Evolutionary conservation across 768 basidiomycete species (phyloP), one percentile per base, ranked within the genome.

Genomic region (Xerocomellus dryophilus): DNA sequence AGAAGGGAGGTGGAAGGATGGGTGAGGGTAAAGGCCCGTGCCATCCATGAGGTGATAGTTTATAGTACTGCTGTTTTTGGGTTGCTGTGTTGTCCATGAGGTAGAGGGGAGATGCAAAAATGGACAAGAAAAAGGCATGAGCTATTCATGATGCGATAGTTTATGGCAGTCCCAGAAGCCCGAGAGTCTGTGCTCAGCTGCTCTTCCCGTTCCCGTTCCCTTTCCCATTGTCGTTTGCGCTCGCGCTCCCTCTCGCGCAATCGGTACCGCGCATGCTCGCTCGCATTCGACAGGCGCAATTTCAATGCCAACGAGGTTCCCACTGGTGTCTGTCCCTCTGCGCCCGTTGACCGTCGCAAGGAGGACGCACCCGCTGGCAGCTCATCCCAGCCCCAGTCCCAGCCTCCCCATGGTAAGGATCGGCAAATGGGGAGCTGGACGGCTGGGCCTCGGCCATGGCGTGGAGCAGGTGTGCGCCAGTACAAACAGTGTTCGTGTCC

Each of bases 221-320:
- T 17, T 11, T 39, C 15, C 1, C 27, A 17, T 21, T 42, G 50
- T 20, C 56, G 54, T 17, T 55, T 27, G 7, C 43, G 64, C 9
- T 63, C 45, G 8, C 64, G 61, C 17, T 65, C 60, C 25, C n/a
- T 57, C 56, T 65, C 64, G 23, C 65, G 65, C 18, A 42, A 18
- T 3, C 64, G 56, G 40, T 61, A 66, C 1, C 27, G 53, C 7
- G 56, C 62, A 27, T 61, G 62, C 41, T 66, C 62, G 47, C 62
- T 64, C 23, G 65, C 65, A 31, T 66, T 62, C 42, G 64, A 65
- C 32, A 64, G 36, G 32, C 64, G 64, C 21, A 65, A 2, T 23
- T 53, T 64, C 34, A 65, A 23, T 7, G 58, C 64, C 29, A 63
- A 29, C 36, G 23, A 0, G 0, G 60, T 65, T 1, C 64, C 63